phyloP scores from a whole-genome alignment of 1,284 basidiomycete genomes.

The Abortiporus biennis region DNA sequence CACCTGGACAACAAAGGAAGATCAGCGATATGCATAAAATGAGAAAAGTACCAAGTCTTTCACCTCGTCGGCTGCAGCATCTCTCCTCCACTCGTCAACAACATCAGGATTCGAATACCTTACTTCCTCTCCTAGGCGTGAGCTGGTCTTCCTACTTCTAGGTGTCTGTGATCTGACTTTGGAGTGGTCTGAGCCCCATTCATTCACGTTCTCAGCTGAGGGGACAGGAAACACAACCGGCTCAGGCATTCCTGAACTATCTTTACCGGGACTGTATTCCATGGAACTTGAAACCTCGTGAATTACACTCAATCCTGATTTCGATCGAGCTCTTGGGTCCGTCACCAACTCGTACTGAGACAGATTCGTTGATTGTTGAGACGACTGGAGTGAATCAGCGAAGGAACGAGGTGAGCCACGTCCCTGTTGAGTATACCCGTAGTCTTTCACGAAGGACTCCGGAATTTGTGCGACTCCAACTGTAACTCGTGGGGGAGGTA shows the following conservation, averaged over 20 bases:
- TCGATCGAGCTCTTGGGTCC: neutral
- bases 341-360: slow-evolving; percentile 35
- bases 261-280: slow-evolving; percentile 22
- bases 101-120: slow-evolving; percentile 30
- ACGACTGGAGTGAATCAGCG: slow-evolving; percentile 20
- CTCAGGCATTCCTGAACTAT: slow-evolving; percentile 20
- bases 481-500: slow-evolving; percentile 7
- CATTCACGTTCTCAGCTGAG: slow-evolving; percentile 13
- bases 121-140: slow-evolving; percentile 23
- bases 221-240: slow-evolving; percentile 17
- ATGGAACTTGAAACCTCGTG: slow-evolving; percentile 31
- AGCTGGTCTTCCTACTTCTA: slow-evolving; percentile 13
- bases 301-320: slow-evolving; percentile 29
- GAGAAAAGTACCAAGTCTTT: too few relatives aligned
- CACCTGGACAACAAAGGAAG: too few relatives aligned
- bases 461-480: neutral
- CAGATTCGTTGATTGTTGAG: slow-evolving; percentile 29
- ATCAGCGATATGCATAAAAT: too few relatives aligned
- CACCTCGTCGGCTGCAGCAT: slow-evolving; percentile 17
- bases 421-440: slow-evolving; percentile 12
- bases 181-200: slow-evolving; percentile 11
- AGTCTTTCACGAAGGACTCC: slow-evolving; percentile 14
- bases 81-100: slow-evolving; percentile 31
- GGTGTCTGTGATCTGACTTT: slow-evolving; percentile 20
- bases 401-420: slow-evolving; percentile 17